A percentile compares a stretch with the other conserved stretches of the same genome.
These are phyloP conservation scores for Sphaerosporella brunnea DNA, from an alignment of 495 filamentous ascomycete species.

Conservation along the genomic window DNA sequence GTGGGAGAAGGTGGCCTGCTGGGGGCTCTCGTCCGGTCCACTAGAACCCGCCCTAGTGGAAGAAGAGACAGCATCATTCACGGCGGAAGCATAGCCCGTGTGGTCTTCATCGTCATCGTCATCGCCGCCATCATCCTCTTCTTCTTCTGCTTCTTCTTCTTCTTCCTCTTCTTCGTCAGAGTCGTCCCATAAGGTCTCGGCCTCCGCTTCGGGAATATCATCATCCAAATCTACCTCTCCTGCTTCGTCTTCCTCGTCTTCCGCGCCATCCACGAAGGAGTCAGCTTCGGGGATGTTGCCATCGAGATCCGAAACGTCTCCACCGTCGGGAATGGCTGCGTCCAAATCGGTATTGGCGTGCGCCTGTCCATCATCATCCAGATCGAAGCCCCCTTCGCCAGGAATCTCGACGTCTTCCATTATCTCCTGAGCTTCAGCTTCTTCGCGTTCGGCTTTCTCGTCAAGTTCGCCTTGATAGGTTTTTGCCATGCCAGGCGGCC, in stretches of 20 bases:
- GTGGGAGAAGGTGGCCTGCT: constrained; percentile 25
- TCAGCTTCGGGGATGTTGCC: constrained; percentile 18
- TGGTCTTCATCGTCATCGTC: constrained; percentile 11
- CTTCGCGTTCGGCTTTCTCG: constrained; percentile 62
- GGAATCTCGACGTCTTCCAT: constrained; percentile 45
- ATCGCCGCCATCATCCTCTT: constrained; percentile 12
- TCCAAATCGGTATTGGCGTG: constrained; percentile 19
- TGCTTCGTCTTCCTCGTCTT: constrained; percentile 11
- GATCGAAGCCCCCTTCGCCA: constrained; percentile 24
- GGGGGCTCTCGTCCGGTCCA: constrained; percentile 22
- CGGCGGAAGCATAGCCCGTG: constrained; percentile 23
- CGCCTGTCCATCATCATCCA: constrained; percentile 21
- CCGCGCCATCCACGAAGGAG: constrained; percentile 16
- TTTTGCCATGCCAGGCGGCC: constrained; percentile 56
- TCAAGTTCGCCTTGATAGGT: constrained; percentile 64
- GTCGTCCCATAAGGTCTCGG: constrained; percentile 23
- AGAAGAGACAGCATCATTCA: neutral
- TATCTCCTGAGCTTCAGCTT: constrained; percentile 46
- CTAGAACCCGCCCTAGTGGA: neutral
- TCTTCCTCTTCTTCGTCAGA: constrained; percentile 30
- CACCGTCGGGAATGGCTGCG: constrained; percentile 22
- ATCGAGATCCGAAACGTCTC: constrained; percentile 6
- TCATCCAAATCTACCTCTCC: constrained; percentile 16
- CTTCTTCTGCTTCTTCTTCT: constrained; percentile 27
- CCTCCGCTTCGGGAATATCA: constrained; percentile 17